Percentiles rank a stretch among this genome's conserved stretches.
Evolutionary conservation across 2,329 filamentous ascomycete species (phyloP).

Genomic region (Ascocoryne sarcoides): DNA sequence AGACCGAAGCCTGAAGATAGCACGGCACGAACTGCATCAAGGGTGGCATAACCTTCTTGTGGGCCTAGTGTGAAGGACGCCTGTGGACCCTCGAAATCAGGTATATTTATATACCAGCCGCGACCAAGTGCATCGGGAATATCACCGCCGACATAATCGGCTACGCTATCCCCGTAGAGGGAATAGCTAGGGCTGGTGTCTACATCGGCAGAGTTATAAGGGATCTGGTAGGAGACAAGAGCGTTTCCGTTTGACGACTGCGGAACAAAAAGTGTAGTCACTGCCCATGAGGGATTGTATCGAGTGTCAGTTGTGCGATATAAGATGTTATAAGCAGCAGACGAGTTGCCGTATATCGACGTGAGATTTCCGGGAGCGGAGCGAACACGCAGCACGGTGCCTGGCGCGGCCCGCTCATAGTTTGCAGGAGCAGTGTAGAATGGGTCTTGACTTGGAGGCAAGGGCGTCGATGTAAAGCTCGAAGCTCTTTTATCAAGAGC

Average conservation of each 20-base stretch:
- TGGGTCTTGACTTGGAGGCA: no score
- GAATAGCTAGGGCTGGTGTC: slow-evolving; percentile 33
- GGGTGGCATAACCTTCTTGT: slow-evolving; percentile 8
- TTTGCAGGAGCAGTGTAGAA: no score
- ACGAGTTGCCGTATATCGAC: no score
- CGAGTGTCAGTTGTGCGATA: slow-evolving; percentile 4
- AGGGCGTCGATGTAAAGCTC: no score
- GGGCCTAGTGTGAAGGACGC: slow-evolving; percentile 10
- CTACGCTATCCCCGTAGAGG: slow-evolving; percentile 31
- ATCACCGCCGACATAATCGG: neutral
- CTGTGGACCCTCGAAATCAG: slow-evolving; percentile 16
- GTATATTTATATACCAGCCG: slow-evolving; percentile 13
- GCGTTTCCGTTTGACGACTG: neutral
- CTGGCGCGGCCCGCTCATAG: no score
- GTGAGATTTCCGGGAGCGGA: no score
- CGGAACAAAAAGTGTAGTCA: slow-evolving; percentile 1
- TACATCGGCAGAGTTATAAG: slow-evolving; percentile 33
- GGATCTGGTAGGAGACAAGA: slow-evolving; percentile 36
- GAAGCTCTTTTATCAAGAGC: no score
- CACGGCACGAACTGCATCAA: slow-evolving; percentile 15
- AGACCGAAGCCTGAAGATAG: slow-evolving; percentile 4
- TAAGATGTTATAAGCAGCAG: no score
- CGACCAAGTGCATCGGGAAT: slow-evolving; percentile 2
- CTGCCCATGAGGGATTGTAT: neutral
- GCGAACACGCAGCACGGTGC: no score